Conservation (phyloP, 1,284 basidiomycete genomes). For the Trichosporon sp. region DNA sequence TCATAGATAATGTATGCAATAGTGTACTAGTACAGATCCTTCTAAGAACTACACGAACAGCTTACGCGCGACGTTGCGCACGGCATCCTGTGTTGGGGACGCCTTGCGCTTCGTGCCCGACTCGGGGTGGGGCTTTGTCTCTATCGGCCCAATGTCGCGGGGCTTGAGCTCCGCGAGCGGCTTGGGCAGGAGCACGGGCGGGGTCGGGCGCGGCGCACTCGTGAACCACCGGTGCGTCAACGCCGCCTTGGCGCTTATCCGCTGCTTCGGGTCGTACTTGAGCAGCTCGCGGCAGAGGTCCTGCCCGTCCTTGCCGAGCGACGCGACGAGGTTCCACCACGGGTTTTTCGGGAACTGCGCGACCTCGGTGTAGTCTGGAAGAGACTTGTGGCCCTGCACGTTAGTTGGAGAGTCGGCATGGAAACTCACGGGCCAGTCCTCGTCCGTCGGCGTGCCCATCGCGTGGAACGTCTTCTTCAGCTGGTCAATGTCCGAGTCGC, state of each 20-base stretch:
- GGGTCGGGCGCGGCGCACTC: conserved; percentile 48
- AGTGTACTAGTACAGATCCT: conserved; percentile 7
- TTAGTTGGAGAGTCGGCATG: conserved; percentile 3
- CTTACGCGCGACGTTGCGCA: conserved; percentile 29
- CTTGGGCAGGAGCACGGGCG: conserved; percentile 52
- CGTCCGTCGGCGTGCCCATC: conserved; percentile 90
- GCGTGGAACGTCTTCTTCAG: conserved; percentile 92
- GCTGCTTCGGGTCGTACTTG: conserved; percentile 79
- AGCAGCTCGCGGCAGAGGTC: conserved; percentile 80
- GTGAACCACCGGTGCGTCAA: conserved; percentile 54
- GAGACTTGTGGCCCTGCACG: conserved; percentile 75
- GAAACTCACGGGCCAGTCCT: conserved; percentile 85
- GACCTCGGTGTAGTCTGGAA: conserved; percentile 85
- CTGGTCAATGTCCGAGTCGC: conserved; percentile 95
- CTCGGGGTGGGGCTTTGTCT: conserved; percentile 4
- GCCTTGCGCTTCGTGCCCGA: conserved; percentile 28
- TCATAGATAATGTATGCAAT: conserved; percentile 1
- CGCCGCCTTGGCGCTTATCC: conserved; percentile 73
- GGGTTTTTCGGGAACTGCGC: conserved; percentile 74
- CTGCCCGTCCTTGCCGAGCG: conserved; percentile 82
- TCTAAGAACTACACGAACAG: conserved; percentile 28
- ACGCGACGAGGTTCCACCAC: conserved; percentile 75
- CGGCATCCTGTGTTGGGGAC: conserved; percentile 13
- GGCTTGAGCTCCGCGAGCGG: conserved; percentile 53
- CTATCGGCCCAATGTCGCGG: conserved; percentile 46